Conservation (phyloP, 768 basidiomycete genomes). For the Crassisporium funariophilum region DNA sequence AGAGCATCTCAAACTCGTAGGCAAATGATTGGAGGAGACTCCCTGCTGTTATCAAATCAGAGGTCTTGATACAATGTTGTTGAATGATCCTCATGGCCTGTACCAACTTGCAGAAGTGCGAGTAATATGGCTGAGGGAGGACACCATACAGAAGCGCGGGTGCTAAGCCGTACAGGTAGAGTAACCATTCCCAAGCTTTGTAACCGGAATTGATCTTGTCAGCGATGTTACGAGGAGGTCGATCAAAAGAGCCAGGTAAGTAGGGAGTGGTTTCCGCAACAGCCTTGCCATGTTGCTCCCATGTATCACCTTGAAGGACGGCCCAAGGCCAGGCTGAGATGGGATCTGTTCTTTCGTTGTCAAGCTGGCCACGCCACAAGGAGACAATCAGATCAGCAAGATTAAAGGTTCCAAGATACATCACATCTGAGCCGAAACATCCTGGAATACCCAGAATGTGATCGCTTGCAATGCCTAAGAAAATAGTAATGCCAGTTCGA, state of each 20-base stretch:
- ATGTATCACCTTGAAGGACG: conserved; percentile 25
- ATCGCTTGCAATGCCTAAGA: conserved; percentile 2
- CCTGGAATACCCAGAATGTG: conserved; percentile 3
- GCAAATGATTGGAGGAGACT: conserved; percentile 20
- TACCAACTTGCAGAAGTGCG: conserved; percentile 30
- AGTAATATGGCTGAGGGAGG: conserved; percentile 27
- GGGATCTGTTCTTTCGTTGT: not conserved
- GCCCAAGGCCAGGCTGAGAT: conserved; percentile 21
- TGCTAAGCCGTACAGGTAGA: conserved; percentile 29
- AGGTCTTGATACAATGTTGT: conserved; percentile 17
- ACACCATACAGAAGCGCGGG: conserved; percentile 27
- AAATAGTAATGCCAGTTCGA: conserved; percentile 6
- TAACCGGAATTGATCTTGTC: conserved; percentile 37
- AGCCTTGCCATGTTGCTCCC: conserved; percentile 34
- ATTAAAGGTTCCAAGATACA: conserved; percentile 1
- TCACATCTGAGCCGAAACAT: conserved; percentile 4
- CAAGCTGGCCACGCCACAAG: not conserved
- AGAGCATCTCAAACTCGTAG: not conserved
- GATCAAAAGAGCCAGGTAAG: conserved; percentile 41
- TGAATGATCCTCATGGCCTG: conserved; percentile 23
- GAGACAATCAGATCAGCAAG: not conserved
- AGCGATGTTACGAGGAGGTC: conserved; percentile 41
- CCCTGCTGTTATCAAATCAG: conserved; percentile 19
- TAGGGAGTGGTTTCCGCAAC: conserved; percentile 33
- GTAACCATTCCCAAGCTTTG: conserved; percentile 29